Evolutionary conservation across 352 stramenopile genomes (phyloP).

Genomic region (Albugo laibachii): DNA sequence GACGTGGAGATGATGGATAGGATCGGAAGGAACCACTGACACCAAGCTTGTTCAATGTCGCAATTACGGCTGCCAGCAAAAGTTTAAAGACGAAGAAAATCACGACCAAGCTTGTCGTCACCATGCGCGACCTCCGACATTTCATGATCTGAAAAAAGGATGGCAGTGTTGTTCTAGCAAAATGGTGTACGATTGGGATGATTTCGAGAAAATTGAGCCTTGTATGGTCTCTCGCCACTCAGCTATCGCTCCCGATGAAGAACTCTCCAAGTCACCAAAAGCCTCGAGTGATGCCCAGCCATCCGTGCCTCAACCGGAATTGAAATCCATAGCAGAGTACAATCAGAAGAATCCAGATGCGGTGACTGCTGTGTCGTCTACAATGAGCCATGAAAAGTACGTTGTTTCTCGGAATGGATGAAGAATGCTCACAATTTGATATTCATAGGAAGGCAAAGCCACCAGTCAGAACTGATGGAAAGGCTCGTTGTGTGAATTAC

Average conservation of each 20-base stretch:
- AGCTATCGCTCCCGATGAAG: constrained; percentile 32
- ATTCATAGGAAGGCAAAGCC: constrained; percentile 1
- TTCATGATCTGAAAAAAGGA: constrained; percentile 83
- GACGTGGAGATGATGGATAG: not conserved
- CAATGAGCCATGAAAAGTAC: constrained; percentile 1
- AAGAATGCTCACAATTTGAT: not conserved
- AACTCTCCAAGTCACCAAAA: constrained; percentile 66
- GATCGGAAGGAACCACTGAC: constrained; percentile 1
- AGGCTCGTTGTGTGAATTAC: constrained; percentile 79
- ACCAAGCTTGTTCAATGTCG: constrained; percentile 49
- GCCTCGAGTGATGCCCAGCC: constrained; percentile 34
- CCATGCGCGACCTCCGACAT: constrained; percentile 59
- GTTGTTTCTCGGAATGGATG: too few relatives aligned
- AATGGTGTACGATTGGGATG: constrained; percentile 91
- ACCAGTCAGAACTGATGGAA: constrained; percentile 61
- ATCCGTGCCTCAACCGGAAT: constrained; percentile 13
- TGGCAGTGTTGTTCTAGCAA: constrained; percentile 79
- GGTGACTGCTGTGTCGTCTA: constrained; percentile 60
- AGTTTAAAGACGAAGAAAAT: constrained; percentile 66
- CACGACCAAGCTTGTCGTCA: constrained; percentile 49
- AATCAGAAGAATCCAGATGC: constrained; percentile 82
- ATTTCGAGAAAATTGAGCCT: constrained; percentile 80
- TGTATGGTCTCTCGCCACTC: constrained; percentile 56
- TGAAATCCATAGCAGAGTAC: constrained; percentile 87
- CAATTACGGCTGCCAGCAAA: constrained; percentile 71